Evolutionary conservation across 208 protist species (phyloP), one percentile per base, ranked within the genome.

Genomic region (Tetramitus jugosus): DNA sequence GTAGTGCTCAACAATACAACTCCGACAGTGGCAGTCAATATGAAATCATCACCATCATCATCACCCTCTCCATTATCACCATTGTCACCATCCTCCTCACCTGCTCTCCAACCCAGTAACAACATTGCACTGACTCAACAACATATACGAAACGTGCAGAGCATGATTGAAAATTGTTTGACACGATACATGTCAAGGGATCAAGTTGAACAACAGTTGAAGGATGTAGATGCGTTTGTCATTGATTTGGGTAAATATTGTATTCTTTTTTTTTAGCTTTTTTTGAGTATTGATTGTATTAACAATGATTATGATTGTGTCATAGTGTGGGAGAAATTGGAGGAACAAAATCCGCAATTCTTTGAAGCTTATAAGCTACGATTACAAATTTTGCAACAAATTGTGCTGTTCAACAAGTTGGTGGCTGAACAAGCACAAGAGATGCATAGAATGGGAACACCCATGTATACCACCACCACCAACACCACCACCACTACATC

Each of bases 371-470:
- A 82, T 45, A 52, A 82, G 13, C 37, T 69, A 31, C n/a, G 76
- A 8, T 33, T 82, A 26, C 52, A 76, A 29, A 76, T 82, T 23
- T 80, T 80, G 26, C 52, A 79, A 60, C 79, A 82, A 71, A 82
- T 82, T 46, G 62, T 26, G 10, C 52, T 60, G 37, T 82, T 82
- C 76, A 82, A 82, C 46, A 71, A 75, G 42, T 49, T 82, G 37
- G 76, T 82, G 2, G 80, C 61, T 35, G 76, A 82, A 56, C 79
- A 82, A 45, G 79, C 79, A n/a, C n/a, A n/a, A n/a, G n/a, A n/a
- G n/a, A n/a, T n/a, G n/a, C n/a, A n/a, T 2, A 53, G 72, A 43
- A 37, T 79, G 40, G n/a, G n/a, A n/a, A n/a, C n/a, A n/a, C n/a
- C n/a, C n/a, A n/a, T n/a, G n/a, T n/a, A n/a, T n/a, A n/a, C n/a